Evolutionary conservation across 169 alveolate genomes (phyloP).

Genomic region (Plasmodium vivax): DNA sequence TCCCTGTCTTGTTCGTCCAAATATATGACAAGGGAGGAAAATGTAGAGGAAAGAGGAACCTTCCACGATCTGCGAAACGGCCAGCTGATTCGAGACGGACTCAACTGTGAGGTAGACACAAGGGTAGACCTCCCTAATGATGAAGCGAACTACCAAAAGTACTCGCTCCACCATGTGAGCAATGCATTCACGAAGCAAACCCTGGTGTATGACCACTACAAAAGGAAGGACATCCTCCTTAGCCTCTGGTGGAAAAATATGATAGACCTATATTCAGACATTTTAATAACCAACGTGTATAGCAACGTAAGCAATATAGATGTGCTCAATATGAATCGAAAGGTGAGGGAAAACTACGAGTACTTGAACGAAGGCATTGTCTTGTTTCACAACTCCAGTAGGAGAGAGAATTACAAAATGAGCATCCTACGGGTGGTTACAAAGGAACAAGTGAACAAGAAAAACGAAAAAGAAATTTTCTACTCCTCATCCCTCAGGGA

Average conservation of each 20-base stretch:
- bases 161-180: neutral
- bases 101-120: neutral
- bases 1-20: slow-evolving; percentile 15
- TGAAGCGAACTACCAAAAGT: neutral
- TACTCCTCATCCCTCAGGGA: slow-evolving; percentile 10
- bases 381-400: slow-evolving; percentile 44
- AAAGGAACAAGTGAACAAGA: slow-evolving; percentile 29
- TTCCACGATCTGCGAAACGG: neutral
- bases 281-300: slow-evolving; percentile 45
- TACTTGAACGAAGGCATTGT: slow-evolving; percentile 46
- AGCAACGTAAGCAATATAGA: slow-evolving; percentile 49
- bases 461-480: slow-evolving; percentile 22
- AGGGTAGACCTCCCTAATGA: neutral
- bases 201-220: slow-evolving; percentile 31
- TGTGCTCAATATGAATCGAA: slow-evolving; percentile 20
- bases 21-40: slow-evolving; percentile 21
- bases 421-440: slow-evolving; percentile 62
- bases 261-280: slow-evolving; percentile 48
- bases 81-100: neutral
- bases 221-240: slow-evolving; percentile 29
- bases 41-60: neutral
- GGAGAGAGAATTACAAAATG: slow-evolving; percentile 45
- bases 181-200: slow-evolving; percentile 13
- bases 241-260: slow-evolving; percentile 62
- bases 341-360: neutral